These are phyloP conservation scores for Yamadazyma diddensiae DNA, from an alignment of 1,139 yeast genomes.

Conservation along the genomic window DNA sequence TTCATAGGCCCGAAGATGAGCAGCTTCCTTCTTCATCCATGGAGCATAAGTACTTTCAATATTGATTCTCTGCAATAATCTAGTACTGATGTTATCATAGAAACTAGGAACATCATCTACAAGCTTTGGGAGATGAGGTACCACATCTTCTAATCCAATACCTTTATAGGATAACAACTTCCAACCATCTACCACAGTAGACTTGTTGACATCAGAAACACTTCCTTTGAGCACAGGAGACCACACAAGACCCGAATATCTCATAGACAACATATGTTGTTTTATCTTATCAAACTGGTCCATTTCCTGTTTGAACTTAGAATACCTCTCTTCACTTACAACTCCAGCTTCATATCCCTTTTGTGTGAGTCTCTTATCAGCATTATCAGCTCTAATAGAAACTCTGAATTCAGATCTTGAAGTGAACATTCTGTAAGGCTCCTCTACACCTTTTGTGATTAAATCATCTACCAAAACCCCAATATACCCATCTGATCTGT, in stretches of 20 bases:
- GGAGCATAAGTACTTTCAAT: constrained; percentile 85
- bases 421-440: constrained; percentile 98
- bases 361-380: constrained; percentile 78
- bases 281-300: constrained; percentile 43
- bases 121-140: constrained; percentile 29
- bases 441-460: constrained; percentile 93
- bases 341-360: constrained; percentile 68
- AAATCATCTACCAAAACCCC: constrained; percentile 94
- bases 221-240: constrained; percentile 44
- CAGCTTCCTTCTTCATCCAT: constrained; percentile 69
- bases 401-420: constrained; percentile 92
- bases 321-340: constrained; percentile 60
- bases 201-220: constrained; percentile 38
- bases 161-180: constrained; percentile 42
- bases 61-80: constrained; percentile 61
- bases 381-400: constrained; percentile 89
- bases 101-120: constrained; percentile 18
- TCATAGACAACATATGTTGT: constrained; percentile 42
- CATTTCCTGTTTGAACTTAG: constrained; percentile 44
- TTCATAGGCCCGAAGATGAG: constrained; percentile 70
- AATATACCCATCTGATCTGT: constrained; percentile 81
- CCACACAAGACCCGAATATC: constrained; percentile 65
- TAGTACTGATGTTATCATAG: constrained; percentile 37
- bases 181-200: constrained; percentile 41
- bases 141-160: constrained; percentile 25